These are phyloP conservation scores for Candida palmyrensis DNA, from an alignment of 805 yeast genomes.

Conservation along the genomic window DNA sequence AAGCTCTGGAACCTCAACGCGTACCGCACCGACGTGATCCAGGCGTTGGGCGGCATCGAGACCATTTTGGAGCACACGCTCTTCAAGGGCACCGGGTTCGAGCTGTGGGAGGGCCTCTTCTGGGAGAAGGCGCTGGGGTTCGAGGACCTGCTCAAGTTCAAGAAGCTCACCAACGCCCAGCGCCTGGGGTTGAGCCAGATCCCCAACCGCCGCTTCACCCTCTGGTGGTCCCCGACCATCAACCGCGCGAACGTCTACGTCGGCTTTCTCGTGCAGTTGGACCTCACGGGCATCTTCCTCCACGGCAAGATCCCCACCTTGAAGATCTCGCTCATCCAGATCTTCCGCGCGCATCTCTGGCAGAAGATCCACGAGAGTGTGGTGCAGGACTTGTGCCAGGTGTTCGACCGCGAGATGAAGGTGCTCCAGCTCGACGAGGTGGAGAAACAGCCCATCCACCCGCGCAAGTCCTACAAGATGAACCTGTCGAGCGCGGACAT, in stretches of 20 bases:
- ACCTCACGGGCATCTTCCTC: constrained; percentile 90
- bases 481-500: constrained; percentile 93
- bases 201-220: constrained; percentile 93
- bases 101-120: constrained; percentile 96
- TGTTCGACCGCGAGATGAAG: constrained; percentile 81
- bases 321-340: constrained; percentile 91
- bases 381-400: constrained; percentile 90
- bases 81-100: constrained; percentile 96
- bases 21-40: constrained; percentile 92
- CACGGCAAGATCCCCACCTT: constrained; percentile 98
- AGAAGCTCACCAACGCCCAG: constrained; percentile 95
- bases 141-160: constrained; percentile 92
- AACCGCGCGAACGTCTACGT: constrained; percentile 97
- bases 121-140: constrained; percentile 99
- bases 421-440: constrained; percentile 79
- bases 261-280: constrained; percentile 94
- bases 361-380: constrained; percentile 96
- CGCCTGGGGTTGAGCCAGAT: constrained; percentile 95
- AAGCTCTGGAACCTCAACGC: constrained; percentile 90
- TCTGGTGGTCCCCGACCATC: constrained; percentile 99
- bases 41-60: constrained; percentile 95
- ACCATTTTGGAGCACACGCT: constrained; percentile 92
- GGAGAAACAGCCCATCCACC: constrained; percentile 90
- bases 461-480: constrained; percentile 96
- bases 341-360: constrained; percentile 97